These are phyloP conservation scores for Lichtheimia corymbifera DNA, from an alignment of 371 early-diverging fungal genomes.

Conservation along the genomic window DNA sequence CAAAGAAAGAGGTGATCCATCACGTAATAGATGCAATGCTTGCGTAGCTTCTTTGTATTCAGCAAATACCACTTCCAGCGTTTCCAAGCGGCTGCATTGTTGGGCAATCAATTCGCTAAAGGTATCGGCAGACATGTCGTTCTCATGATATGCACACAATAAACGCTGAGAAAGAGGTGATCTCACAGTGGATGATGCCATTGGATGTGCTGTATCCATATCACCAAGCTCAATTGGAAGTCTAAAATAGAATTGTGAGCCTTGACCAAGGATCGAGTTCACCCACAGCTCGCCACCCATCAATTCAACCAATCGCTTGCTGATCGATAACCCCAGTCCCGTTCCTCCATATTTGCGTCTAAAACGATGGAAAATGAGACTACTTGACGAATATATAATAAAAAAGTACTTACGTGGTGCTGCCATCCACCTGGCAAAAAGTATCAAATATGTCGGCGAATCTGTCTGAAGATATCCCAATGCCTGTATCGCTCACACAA, in stretches of 20 bases:
- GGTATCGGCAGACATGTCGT: conserved; percentile 24
- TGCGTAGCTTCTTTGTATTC: background rate
- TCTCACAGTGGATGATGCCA: too few species aligned
- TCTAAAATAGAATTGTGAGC: conserved; percentile 74
- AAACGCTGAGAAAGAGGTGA: background rate
- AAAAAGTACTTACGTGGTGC: conserved; percentile 59
- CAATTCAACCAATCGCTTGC: conserved; percentile 69
- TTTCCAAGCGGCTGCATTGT: conserved; percentile 23
- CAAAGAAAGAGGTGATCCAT: background rate
- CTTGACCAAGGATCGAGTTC: conserved; percentile 64
- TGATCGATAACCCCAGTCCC: conserved; percentile 84
- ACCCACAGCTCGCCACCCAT: conserved; percentile 85
- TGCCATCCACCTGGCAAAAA: conserved; percentile 81
- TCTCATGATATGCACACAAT: background rate
- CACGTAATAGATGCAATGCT: background rate
- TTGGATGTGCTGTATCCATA: background rate
- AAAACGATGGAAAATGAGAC: background rate
- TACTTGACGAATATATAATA: background rate
- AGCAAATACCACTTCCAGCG: conserved; percentile 1
- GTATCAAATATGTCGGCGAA: conserved; percentile 79
- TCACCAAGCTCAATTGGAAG: conserved; percentile 27
- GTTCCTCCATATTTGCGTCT: conserved; percentile 40
- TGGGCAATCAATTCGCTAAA: conserved; percentile 44
- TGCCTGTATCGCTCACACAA: conserved; percentile 82
- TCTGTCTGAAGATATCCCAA: conserved; percentile 79